phyloP scores from a whole-genome alignment of 495 filamentous ascomycete genomes.

The Annulohypoxylon stygium region DNA sequence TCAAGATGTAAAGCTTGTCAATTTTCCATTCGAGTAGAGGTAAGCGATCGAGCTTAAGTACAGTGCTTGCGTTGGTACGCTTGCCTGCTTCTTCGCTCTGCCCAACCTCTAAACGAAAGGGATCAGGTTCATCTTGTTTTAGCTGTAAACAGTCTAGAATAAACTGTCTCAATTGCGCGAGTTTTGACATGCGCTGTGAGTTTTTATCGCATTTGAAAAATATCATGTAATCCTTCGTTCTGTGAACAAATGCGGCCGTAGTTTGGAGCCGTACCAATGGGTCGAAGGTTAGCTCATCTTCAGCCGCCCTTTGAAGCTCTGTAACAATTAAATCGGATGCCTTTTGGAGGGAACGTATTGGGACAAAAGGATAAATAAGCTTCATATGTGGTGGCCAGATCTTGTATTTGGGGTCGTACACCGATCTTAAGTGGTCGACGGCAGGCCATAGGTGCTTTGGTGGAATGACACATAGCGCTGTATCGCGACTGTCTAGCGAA shows the following conservation, averaged over 20 bases:
- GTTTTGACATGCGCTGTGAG: background rate
- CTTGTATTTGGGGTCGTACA: constrained; percentile 67
- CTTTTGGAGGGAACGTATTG: constrained; percentile 50
- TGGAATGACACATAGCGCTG: constrained; percentile 66
- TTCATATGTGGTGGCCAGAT: constrained; percentile 74
- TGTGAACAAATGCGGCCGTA: constrained; percentile 58
- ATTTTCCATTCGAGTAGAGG: constrained; percentile 59
- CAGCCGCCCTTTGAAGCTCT: background rate
- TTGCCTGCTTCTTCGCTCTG: constrained; percentile 59
- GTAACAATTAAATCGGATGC: constrained; percentile 35
- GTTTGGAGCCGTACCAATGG: constrained; percentile 50
- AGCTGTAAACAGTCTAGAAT: constrained; percentile 40
- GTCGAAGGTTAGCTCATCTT: constrained; percentile 22
- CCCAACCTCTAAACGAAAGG: constrained; percentile 67
- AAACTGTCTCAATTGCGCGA: constrained; percentile 38
- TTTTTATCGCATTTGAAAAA: constrained; percentile 56
- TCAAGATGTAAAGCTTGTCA: constrained; percentile 59
- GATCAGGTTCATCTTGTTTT: constrained; percentile 31
- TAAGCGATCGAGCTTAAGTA: constrained; percentile 60
- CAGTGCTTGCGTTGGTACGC: constrained; percentile 55
- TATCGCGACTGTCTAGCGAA: constrained; percentile 57
- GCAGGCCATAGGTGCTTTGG: constrained; percentile 55
- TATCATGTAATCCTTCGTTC: constrained; percentile 55
- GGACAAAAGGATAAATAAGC: constrained; percentile 70
- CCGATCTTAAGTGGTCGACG: constrained; percentile 62